Base-by-base conservation (phyloP, 2,329 filamentous ascomycete genomes). In the Aspergillus proliferans region DNA sequence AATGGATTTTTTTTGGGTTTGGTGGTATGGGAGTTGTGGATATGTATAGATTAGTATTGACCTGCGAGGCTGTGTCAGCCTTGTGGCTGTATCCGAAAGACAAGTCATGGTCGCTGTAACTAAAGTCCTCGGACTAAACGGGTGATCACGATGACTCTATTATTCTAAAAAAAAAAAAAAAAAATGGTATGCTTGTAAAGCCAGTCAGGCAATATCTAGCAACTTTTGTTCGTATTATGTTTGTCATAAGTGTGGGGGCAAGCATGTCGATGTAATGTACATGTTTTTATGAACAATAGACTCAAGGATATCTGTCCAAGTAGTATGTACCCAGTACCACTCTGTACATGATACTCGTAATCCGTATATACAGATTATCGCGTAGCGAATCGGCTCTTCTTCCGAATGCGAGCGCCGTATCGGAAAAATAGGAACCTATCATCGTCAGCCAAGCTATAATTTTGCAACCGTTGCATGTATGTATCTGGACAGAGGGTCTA, bases 401-500 rank as follows among this genome's bases (percentile, higher is more conserved):
- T 62, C 50, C 72, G 67, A 51, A 75, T 68, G 28, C 59, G 62
- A 52, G 63, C 65, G 10, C 72, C 72, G 47, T 72, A 71, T 41
- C 61, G 66, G 55, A 71, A 74, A 56, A 75, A 74, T 30, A 74
- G 50, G 52, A 72, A 74, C 47, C 71, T 74, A 52, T 47, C 21
- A 40, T 40, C 8, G 7, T 43, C 41, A 30, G 22, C 10, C 15
- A 26, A 30, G 12, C 41, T 30, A 30, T 30, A 5, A 9, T 30
- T 30, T 3, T 43, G 18, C 9, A 43, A 28, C 24, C 12, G 6
- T 19, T 10, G 24, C 42, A 33, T 22, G 24, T 6, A 24, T 50
- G 38, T 43, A 28, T 42, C 45, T 52, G 49, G 4, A 5, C 26
- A 30, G 26, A 30, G 10, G 26, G 26, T 12, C 26, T 30, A 30